These are phyloP conservation scores for Annulohypoxylon stygium DNA, from an alignment of 495 filamentous ascomycete genomes.

Conservation along the genomic window DNA sequence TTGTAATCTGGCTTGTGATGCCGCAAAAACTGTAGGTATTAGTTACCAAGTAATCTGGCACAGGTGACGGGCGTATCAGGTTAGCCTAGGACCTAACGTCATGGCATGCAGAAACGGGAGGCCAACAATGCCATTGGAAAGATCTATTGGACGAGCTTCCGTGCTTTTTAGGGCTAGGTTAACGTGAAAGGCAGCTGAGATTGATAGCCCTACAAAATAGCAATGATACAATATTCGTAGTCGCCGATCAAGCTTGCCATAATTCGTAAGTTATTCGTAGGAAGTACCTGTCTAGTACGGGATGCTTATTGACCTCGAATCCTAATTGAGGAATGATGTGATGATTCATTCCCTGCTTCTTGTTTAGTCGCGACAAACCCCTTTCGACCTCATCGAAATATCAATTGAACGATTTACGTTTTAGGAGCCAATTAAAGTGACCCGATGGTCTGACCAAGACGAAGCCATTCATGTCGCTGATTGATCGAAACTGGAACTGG, in stretches of 20 bases:
- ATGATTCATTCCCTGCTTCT: conserved; percentile 14
- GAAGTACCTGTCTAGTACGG: neutral
- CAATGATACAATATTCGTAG: conserved; percentile 15
- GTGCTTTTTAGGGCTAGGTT: conserved; percentile 25
- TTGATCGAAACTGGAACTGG: conserved; percentile 29
- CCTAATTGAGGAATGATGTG: conserved; percentile 20
- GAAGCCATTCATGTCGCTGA: conserved; percentile 26
- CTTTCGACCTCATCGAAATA: conserved; percentile 3
- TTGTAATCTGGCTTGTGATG: conserved; percentile 20
- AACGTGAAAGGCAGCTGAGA: conserved; percentile 21
- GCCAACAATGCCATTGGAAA: conserved; percentile 9
- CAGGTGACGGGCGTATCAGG: conserved; percentile 2
- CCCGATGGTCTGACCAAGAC: conserved; percentile 17
- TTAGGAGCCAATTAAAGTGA: conserved; percentile 5
- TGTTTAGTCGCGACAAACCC: conserved; percentile 24
- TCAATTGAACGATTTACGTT: conserved; percentile 16
- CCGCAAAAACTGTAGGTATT: conserved; percentile 7
- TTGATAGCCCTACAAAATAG: conserved; percentile 16
- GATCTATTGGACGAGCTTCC: conserved; percentile 16
- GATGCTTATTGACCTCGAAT: neutral
- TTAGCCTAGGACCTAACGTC: conserved; percentile 35
- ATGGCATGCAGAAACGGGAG: conserved; percentile 31
- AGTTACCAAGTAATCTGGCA: conserved; percentile 15
- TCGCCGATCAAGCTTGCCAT: conserved; percentile 9
- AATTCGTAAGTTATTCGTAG: conserved; percentile 5